Evolutionary conservation across 768 basidiomycete species (phyloP).

Genomic region (Termitomyces sp.): DNA sequence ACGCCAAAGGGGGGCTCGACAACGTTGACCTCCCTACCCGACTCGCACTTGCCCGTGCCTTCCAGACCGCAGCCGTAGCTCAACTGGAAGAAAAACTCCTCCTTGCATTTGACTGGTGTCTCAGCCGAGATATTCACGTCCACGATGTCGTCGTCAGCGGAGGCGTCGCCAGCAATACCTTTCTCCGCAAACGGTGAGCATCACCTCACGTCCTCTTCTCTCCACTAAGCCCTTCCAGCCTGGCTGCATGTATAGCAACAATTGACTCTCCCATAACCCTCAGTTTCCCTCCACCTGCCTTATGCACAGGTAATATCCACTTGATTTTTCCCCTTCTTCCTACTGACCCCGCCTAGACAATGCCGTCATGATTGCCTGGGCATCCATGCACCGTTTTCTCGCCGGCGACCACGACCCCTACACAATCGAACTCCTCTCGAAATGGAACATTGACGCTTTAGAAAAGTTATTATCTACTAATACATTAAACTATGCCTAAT

Average conservation of each 20-base stretch:
- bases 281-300: conserved; percentile 69
- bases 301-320: conserved; percentile 71
- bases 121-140: conserved; percentile 40
- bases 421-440: conserved; percentile 56
- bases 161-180: conserved; percentile 87
- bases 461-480: not conserved
- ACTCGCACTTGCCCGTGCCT: conserved; percentile 60
- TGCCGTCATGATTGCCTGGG: conserved; percentile 96
- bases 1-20: conserved; percentile 38
- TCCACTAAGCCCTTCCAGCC: conserved; percentile 21
- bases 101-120: conserved; percentile 49
- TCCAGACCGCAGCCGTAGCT: conserved; percentile 67
- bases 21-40: conserved; percentile 37
- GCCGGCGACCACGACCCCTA: conserved; percentile 60
- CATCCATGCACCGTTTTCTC: conserved; percentile 80
- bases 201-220: not conserved
- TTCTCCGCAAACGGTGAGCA: conserved; percentile 61
- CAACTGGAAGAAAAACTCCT: conserved; percentile 77
- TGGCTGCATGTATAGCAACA: conserved; percentile 27
- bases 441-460: conserved; percentile 72
- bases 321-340: not conserved
- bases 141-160: conserved; percentile 80
- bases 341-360: conserved; percentile 58
- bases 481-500: not conserved
- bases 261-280: conserved; percentile 38